These are phyloP conservation scores for Pythium scleroteichum DNA, from an alignment of 352 stramenopile genomes.

Conservation along the genomic window DNA sequence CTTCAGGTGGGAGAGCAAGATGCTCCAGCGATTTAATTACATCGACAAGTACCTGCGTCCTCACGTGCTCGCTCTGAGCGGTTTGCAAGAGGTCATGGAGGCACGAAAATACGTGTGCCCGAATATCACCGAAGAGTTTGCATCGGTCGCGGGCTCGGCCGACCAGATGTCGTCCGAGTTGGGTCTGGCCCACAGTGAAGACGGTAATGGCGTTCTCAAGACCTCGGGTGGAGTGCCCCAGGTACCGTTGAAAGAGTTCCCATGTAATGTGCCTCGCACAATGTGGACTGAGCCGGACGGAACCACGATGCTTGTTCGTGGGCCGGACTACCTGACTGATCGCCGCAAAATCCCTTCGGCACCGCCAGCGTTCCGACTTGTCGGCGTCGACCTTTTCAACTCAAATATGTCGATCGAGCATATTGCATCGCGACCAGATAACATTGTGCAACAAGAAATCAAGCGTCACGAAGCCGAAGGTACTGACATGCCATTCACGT, in stretches of 20 bases:
- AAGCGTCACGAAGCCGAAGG: slow-evolving; percentile 54
- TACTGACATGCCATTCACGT: slow-evolving; percentile 76
- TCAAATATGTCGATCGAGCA: slow-evolving; percentile 56
- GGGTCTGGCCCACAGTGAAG: slow-evolving; percentile 16
- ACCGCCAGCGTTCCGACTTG: slow-evolving; percentile 61
- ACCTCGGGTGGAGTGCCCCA: slow-evolving; percentile 3
- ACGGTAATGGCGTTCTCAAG: slow-evolving; percentile 16
- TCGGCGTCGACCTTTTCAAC: slow-evolving; percentile 67
- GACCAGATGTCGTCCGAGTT: slow-evolving; percentile 13
- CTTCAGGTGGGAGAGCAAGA: slow-evolving; percentile 51
- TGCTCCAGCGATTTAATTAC: slow-evolving; percentile 65
- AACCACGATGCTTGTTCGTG: slow-evolving; percentile 68
- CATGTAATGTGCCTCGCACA: slow-evolving; percentile 54
- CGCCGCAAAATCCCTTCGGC: slow-evolving; percentile 74
- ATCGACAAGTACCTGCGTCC: slow-evolving; percentile 58
- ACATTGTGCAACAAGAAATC: slow-evolving; percentile 62
- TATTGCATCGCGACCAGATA: slow-evolving; percentile 59
- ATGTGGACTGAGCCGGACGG: slow-evolving; percentile 75
- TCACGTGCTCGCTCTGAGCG: slow-evolving; percentile 26
- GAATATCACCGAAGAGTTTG: slow-evolving; percentile 67
- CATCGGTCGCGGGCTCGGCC: slow-evolving; percentile 26
- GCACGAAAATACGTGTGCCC: slow-evolving; percentile 73
- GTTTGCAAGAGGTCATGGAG: slow-evolving; percentile 72
- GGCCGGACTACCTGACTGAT: slow-evolving; percentile 67
- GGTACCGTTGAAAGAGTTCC: slow-evolving; percentile 43